Percentiles rank a stretch among this genome's conserved stretches.
phyloP scores from a whole-genome alignment of 768 basidiomycete genomes.

The Clathrus columnatus region DNA sequence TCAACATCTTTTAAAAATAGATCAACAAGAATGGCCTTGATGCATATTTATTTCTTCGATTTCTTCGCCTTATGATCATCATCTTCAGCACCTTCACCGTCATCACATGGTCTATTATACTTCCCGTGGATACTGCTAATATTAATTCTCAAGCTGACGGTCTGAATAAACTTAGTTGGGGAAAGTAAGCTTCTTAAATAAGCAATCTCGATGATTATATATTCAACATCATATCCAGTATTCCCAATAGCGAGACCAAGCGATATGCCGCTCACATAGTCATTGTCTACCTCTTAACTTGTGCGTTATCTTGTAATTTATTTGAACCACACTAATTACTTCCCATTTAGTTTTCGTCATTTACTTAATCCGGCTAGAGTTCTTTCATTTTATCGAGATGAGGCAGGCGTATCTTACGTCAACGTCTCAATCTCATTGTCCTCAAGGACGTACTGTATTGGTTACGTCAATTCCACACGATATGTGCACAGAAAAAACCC shows the following conservation, averaged over 20 bases:
- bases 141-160: constrained; percentile 24
- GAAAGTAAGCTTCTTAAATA: constrained; percentile 31
- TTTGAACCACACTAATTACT: too few relatives aligned
- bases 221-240: constrained; percentile 19
- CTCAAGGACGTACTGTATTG: constrained; percentile 62
- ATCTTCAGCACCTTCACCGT: constrained; percentile 56
- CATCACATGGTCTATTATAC: constrained; percentile 52
- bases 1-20: constrained; percentile 19
- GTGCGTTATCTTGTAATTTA: too few relatives aligned
- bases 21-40: constrained; percentile 58
- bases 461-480: constrained; percentile 55
- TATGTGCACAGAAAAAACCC: constrained; percentile 37
- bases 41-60: constrained; percentile 42
- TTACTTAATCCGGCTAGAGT: constrained; percentile 49
- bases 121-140: constrained; percentile 47
- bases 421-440: constrained; percentile 46
- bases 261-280: constrained; percentile 52
- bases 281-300: constrained; percentile 41
- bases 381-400: constrained; percentile 46
- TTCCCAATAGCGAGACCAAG: constrained; percentile 26
- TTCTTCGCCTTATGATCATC: constrained; percentile 55
- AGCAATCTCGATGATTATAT: neutral
- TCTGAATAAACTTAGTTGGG: constrained; percentile 42
- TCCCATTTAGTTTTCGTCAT: constrained; percentile 58
- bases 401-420: constrained; percentile 52